Evolutionary conservation across 805 yeast genomes (phyloP).

Genomic region (Millerozyma miso): DNA sequence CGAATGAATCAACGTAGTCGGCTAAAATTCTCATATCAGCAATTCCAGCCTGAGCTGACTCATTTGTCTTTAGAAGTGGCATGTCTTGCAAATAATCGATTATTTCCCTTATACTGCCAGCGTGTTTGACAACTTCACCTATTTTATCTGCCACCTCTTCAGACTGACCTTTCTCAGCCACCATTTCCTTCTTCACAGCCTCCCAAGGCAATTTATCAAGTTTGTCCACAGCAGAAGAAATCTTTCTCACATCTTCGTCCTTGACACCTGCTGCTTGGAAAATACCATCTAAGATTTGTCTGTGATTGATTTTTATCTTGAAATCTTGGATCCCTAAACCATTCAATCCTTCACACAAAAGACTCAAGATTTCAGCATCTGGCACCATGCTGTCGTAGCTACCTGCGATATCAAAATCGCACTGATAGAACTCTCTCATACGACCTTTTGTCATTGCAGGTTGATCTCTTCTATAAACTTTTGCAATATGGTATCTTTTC

Average conservation of each 20-base stretch:
- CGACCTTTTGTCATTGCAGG: conserved; percentile 99
- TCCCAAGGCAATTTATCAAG: conserved; percentile 96
- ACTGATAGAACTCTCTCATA: conserved; percentile 99
- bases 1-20: conserved; percentile 79
- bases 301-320: conserved; percentile 89
- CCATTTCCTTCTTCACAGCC: conserved; percentile 87
- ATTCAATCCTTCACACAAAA: conserved; percentile 80
- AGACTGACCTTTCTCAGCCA: conserved; percentile 82
- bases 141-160: conserved; percentile 91
- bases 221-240: conserved; percentile 95
- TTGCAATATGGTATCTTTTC: conserved; percentile 95
- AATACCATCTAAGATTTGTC: conserved; percentile 93
- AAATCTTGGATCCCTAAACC: conserved; percentile 83
- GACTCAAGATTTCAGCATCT: conserved; percentile 82
- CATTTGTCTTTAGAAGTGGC: conserved; percentile 57
- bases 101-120: conserved; percentile 68
- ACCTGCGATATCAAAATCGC: conserved; percentile 98
- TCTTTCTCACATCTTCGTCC: conserved; percentile 88
- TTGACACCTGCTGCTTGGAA: conserved; percentile 93
- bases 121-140: conserved; percentile 84
- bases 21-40: conserved; percentile 73
- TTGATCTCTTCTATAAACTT: conserved; percentile 98
- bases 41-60: conserved; percentile 74
- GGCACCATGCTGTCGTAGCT: conserved; percentile 91
- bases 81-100: conserved; percentile 53